A percentile compares a stretch with the other conserved stretches of the same genome.
phyloP scores from a whole-genome alignment of 257 asterid genomes.

The Nicotiana otophora region DNA sequence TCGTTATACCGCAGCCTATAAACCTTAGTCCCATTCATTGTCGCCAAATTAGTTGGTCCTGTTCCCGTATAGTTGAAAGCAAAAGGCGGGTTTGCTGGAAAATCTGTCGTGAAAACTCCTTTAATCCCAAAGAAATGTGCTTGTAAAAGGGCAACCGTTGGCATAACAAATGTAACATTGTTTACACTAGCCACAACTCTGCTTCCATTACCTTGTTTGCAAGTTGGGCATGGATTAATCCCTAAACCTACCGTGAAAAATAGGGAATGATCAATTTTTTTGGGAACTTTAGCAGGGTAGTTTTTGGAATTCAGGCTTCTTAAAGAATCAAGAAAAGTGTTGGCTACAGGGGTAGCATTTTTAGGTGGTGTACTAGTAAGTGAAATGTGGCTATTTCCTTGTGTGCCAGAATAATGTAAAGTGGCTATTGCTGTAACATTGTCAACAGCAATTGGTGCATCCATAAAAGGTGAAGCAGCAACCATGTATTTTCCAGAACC shows the following conservation, averaged over 20 bases:
- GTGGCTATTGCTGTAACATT: conserved; percentile 84
- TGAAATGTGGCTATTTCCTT: conserved; percentile 28
- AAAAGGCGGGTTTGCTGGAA: conserved; percentile 64
- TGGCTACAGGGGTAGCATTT: conserved; percentile 72
- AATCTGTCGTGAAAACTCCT: conserved; percentile 82
- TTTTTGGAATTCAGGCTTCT: conserved; percentile 51
- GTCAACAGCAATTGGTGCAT: conserved; percentile 65
- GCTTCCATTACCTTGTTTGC: conserved; percentile 66
- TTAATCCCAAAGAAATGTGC: conserved; percentile 57
- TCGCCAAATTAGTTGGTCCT: conserved; percentile 40
- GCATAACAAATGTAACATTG: conserved; percentile 87
- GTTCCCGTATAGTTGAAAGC: conserved; percentile 62
- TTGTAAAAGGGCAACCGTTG: conserved; percentile 59
- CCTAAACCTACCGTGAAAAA: conserved; percentile 74
- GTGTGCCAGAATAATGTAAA: conserved; percentile 64
- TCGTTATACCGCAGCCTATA: conserved; percentile 48
- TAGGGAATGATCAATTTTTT: conserved; percentile 53
- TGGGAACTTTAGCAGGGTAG: conserved; percentile 75
- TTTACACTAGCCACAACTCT: conserved; percentile 72
- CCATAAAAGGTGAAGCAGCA: conserved; percentile 76
- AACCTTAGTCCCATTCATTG: conserved; percentile 62
- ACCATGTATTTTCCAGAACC: conserved; percentile 65
- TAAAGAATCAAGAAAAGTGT: conserved; percentile 48
- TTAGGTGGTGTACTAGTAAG: conserved; percentile 46
- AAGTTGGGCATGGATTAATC: conserved; percentile 63